These are phyloP conservation scores for Syzygium syzygioides DNA, from an alignment of 441 rosid species.

Conservation along the genomic window DNA sequence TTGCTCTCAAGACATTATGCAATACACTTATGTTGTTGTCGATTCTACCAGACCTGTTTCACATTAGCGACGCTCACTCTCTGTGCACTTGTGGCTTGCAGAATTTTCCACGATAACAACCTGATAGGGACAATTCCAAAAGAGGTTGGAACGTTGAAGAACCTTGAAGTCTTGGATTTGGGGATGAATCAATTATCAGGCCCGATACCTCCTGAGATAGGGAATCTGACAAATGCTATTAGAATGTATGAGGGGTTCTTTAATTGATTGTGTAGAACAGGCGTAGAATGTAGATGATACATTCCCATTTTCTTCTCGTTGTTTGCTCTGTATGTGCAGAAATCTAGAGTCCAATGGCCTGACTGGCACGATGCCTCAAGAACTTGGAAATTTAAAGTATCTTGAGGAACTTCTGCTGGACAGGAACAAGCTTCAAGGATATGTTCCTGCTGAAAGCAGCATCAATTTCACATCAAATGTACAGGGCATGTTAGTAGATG, in stretches of 20 bases:
- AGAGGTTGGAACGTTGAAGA: constrained; percentile 72
- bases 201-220: constrained; percentile 79
- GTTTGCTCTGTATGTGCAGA: constrained; percentile 33
- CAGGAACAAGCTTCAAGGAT: constrained; percentile 81
- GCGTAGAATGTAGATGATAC: neutral
- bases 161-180: constrained; percentile 78
- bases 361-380: constrained; percentile 66
- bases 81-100: constrained; percentile 29
- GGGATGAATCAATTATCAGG: constrained; percentile 81
- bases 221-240: constrained; percentile 42
- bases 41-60: neutral
- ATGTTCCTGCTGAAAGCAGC: constrained; percentile 45
- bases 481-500: constrained; percentile 50
- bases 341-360: constrained; percentile 90
- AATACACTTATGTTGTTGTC: neutral
- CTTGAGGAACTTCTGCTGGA: constrained; percentile 73
- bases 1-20: neutral
- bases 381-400: constrained; percentile 64
- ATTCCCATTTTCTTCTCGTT: constrained; percentile 3
- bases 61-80: constrained; percentile 1
- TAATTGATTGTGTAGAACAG: neutral
- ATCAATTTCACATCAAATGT: constrained; percentile 29
- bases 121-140: constrained; percentile 78
- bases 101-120: constrained; percentile 64
- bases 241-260: constrained; percentile 38